Evolutionary conservation across 2,329 filamentous ascomycete species (phyloP).

Genomic region (Xylaria sp.): DNA sequence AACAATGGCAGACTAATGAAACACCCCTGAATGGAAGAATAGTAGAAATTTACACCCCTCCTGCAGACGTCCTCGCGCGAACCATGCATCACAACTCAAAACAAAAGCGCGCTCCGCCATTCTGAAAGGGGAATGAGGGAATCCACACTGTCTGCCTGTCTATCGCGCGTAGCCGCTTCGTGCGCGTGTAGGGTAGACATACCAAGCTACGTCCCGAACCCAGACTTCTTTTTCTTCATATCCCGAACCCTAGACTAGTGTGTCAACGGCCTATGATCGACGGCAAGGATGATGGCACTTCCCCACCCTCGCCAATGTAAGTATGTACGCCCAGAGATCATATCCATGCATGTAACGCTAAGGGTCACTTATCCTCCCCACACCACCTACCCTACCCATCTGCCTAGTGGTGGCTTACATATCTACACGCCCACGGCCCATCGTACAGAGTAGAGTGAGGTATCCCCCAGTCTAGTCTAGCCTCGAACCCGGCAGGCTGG

Average conservation of each 20-base stretch:
- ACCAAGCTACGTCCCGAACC: background rate
- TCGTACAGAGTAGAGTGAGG: too few relatives aligned
- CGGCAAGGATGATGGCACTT: background rate
- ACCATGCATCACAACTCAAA: constrained; percentile 1
- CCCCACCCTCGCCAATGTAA: constrained; percentile 1
- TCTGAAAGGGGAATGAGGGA: background rate
- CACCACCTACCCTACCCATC: background rate
- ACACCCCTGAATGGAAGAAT: background rate
- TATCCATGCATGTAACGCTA: background rate
- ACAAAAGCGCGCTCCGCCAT: constrained; percentile 4
- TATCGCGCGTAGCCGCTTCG: background rate
- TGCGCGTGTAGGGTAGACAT: background rate
- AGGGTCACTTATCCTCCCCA: background rate
- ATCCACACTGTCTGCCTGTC: background rate
- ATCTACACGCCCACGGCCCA: background rate
- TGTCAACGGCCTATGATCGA: background rate
- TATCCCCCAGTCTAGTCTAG: background rate
- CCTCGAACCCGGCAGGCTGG: background rate
- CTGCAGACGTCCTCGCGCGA: background rate
- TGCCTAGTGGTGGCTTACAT: background rate
- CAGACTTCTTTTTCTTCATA: background rate
- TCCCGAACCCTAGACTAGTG: background rate
- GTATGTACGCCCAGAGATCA: background rate
- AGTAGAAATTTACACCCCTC: background rate
- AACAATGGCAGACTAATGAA: background rate